Base-by-base conservation (phyloP, 2,329 filamentous ascomycete genomes). In the Monilinia fructigena region DNA sequence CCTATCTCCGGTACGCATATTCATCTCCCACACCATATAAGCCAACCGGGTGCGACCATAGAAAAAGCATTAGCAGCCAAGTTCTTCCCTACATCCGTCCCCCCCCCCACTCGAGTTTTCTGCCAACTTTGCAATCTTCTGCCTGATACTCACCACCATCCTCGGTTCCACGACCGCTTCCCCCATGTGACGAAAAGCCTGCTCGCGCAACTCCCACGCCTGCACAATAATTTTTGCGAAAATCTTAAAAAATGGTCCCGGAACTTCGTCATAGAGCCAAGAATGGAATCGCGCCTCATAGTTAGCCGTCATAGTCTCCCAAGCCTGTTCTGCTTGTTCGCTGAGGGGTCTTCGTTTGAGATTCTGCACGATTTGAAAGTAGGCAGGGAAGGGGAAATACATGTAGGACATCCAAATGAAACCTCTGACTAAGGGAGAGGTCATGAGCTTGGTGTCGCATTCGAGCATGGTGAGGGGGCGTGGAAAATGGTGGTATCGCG, bases 361-460 rank as follows among this genome's bases (percentile, higher is more conserved):
- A 45, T 76, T 70, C 61, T 75, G 74, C 16, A 76, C 54, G 26
- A 78, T 70, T 31, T 77, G 75, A 54, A 78, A 71, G 63, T 74
- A 76, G 59, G 75, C 75, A 10, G 70, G 67, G 67, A 76, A 76
- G 58, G 76, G 71, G 45, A 77, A 77, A 66, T 78, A 69, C 38
- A 72, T 68, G 31, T 73, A 68, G 16, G 71, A 67, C 50, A 75
- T 66, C 77, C 77, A 78, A 42, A 70, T 65, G 53, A 75, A 77
- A 35, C 72, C 67, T 67, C 72, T 72, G 16, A 71, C 71, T 7
- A 73, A 71, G 14, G 71, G 69, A 35, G 75, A 75, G 23, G 70
- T 69, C 63, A 71, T 70, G 62, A 76, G 65, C n/a, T 75, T 72
- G 14, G 74, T 75, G 64, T 78, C 78, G 72, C 71, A 79, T 72